Percentiles rank a stretch among this genome's conserved stretches.
These are phyloP conservation scores for Vanrija pseudolonga DNA, from an alignment of 1,284 basidiomycete species.

Conservation along the genomic window DNA sequence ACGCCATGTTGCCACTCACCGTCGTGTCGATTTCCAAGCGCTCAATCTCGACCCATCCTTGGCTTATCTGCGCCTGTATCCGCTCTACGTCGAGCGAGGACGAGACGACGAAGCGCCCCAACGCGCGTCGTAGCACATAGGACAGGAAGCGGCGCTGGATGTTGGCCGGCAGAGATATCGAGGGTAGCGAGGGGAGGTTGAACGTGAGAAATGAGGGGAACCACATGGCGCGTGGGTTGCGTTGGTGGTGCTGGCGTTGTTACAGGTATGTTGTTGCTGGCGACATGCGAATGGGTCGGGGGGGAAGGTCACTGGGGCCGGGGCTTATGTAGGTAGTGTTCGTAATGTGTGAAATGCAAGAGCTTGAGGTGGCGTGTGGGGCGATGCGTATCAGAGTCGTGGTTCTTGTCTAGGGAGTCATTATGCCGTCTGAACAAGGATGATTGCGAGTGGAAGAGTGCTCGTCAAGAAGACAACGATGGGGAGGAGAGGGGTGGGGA, in stretches of 20 bases:
- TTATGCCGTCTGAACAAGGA: too few species aligned
- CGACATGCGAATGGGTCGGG: not conserved
- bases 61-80: constrained; percentile 87
- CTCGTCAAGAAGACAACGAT: too few species aligned
- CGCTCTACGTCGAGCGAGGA: constrained; percentile 81
- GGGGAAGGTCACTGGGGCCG: too few species aligned
- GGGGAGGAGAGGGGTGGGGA: too few species aligned
- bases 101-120: constrained; percentile 81
- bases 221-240: constrained; percentile 25
- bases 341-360: not conserved
- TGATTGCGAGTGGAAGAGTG: too few species aligned
- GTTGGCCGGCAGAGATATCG: constrained; percentile 64
- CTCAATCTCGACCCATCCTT: constrained; percentile 79
- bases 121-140: constrained; percentile 74
- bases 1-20: constrained; percentile 53
- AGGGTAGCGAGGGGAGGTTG: constrained; percentile 32
- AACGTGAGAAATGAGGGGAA: constrained; percentile 37
- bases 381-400: too few species aligned
- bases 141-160: constrained; percentile 87
- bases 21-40: constrained; percentile 73
- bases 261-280: not conserved
- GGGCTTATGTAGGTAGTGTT: not conserved
- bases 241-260: not conserved
- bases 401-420: too few species aligned
- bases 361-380: too few species aligned